phyloP scores from a whole-genome alignment of 108 stramenopile species.

The Nitzschia sp. region DNA sequence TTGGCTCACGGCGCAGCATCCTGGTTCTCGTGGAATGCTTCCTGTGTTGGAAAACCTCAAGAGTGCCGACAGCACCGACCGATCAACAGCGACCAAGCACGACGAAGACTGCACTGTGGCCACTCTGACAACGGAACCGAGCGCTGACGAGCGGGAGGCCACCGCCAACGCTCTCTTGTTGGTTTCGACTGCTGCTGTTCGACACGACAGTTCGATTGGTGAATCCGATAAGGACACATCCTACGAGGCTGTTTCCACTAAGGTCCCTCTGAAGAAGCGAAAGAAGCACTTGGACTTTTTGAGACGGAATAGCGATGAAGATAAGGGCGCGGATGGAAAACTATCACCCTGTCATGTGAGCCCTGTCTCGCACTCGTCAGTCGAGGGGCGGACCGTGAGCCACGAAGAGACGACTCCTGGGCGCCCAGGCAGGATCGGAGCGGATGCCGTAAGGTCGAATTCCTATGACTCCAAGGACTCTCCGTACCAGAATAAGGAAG shows the following conservation, averaged over 20 bases:
- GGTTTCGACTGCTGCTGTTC: constrained; percentile 28
- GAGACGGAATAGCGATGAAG: not conserved
- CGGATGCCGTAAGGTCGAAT: not conserved
- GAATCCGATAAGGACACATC: not conserved
- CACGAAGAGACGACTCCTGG: constrained; percentile 23
- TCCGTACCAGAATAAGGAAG: constrained; percentile 4
- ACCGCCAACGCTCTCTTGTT: constrained; percentile 37
- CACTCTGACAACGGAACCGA: constrained; percentile 26
- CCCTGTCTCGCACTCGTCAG: constrained; percentile 38
- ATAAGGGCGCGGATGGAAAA: not conserved
- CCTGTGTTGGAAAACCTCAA: constrained; percentile 17
- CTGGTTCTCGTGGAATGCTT: not conserved
- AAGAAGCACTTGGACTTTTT: constrained; percentile 36
- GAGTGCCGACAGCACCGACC: constrained; percentile 29
- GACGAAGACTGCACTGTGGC: constrained; percentile 26
- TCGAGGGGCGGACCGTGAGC: constrained; percentile 8
- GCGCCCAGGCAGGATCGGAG: not conserved
- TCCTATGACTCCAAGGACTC: constrained; percentile 38
- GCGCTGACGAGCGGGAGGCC: constrained; percentile 31
- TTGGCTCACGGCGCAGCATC: constrained; percentile 1
- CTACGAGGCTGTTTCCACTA: not conserved
- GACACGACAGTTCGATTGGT: constrained; percentile 1
- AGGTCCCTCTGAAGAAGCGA: constrained; percentile 39
- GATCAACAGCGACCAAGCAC: constrained; percentile 12
- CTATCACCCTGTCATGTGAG: constrained; percentile 37